Base-by-base conservation (phyloP, 192 early-diverging fungal genomes). In the Coemansia javaensis region DNA sequence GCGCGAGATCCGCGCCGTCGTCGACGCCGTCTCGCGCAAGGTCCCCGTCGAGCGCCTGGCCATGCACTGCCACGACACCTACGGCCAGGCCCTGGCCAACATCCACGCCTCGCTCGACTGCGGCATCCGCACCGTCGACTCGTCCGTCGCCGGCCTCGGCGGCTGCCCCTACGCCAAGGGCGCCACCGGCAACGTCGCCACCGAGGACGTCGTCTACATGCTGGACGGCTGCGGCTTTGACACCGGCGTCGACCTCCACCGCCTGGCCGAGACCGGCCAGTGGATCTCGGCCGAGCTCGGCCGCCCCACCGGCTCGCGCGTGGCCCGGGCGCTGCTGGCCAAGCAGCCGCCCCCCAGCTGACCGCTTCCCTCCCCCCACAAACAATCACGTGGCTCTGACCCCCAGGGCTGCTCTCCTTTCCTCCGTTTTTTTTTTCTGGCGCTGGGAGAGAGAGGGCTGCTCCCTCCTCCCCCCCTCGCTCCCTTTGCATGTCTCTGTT, bases 131-230 rank as follows among this genome's bases (percentile, higher is more conserved):
- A 85, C 90, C 0, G 88, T 98, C 14, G 96, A 98, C 60, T 85
- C 85, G 37, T 94, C 93, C 0, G 85, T 94, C 22, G 87, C 93
- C 12, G 96, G 96, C 14, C 74, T 96, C 18, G 92, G 91, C 23
- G 96, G 96, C 18, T 98, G 96, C 50, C 96, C 96, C 11, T 98
- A 91, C 77, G 93, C 93, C 2, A 83, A 85, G 48, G 96, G 96
- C 11, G 96, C 96, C 7, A 90, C 85, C 12, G 96, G 96, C 15
- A 98, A 98, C 65, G 96, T 98, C 0, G 87, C 90, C 6, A 93
- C 93, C 0, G 96, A 98, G 67, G 93, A 96, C 56, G 92, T 98
- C 2, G 85, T 95, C 2, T 93, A 96, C 55, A 85, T 93, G 81
- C 79, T 98, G 10, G 63, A 91, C 10, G 90, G 90, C 23, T 70